Percentiles rank a stretch among this genome's conserved stretches.
phyloP scores from a whole-genome alignment of 2,329 filamentous ascomycete species.

The Fusarium temperatum region DNA sequence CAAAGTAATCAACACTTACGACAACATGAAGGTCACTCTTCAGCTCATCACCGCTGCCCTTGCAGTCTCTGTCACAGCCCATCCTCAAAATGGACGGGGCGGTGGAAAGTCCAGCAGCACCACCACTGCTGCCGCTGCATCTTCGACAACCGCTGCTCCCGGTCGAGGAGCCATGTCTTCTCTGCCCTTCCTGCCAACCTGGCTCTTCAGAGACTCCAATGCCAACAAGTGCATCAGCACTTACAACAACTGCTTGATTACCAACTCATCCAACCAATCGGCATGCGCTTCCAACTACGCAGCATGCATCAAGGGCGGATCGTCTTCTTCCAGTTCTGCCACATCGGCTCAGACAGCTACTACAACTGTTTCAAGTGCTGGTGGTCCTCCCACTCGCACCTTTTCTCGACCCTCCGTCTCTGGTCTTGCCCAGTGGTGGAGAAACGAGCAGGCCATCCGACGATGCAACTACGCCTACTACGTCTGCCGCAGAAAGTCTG shows the following conservation, averaged over 20 bases:
- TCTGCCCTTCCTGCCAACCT: conserved; percentile 4
- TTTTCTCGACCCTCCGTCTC: background rate
- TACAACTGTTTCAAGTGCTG: background rate
- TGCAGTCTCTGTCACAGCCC: conserved; percentile 2
- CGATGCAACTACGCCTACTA: background rate
- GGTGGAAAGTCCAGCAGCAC: background rate
- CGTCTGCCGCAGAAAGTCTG: conserved; percentile 2
- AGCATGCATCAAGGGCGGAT: background rate
- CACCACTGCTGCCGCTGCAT: background rate
- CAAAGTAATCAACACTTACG: background rate
- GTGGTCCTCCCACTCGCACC: background rate
- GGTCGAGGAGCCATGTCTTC: background rate
- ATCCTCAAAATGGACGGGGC: background rate
- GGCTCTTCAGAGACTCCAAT: background rate
- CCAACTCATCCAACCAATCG: background rate
- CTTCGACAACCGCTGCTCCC: background rate
- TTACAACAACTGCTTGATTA: conserved; percentile 4
- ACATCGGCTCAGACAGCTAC: background rate
- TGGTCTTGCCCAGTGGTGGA: conserved; percentile 1
- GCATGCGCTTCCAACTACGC: background rate
- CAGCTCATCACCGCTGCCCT: background rate
- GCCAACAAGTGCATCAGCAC: conserved; percentile 13
- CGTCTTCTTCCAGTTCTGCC: background rate
- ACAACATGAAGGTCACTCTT: conserved; percentile 13
- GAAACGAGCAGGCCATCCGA: background rate